Percentiles rank a stretch among this genome's conserved stretches.
Evolutionary conservation across 208 protist genomes (phyloP).

Genomic region (Acanthamoeba rhysodes): DNA sequence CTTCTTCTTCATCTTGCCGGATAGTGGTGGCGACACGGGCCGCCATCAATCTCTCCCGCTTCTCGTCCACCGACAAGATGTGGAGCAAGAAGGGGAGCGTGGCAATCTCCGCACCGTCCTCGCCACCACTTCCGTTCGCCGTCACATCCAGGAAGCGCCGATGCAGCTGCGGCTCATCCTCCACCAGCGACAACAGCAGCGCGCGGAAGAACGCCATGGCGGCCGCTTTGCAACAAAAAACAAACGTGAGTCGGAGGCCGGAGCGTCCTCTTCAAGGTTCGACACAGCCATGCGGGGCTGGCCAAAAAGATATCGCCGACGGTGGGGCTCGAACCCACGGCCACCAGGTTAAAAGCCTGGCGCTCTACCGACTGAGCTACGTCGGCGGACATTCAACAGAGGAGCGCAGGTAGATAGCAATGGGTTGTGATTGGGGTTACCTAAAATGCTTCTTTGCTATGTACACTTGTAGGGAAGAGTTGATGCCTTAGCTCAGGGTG

Average conservation of each 20-base stretch:
- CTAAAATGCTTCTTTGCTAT: no score
- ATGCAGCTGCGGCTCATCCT: neutral
- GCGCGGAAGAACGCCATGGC: neutral
- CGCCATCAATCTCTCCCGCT: neutral
- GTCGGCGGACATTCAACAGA: no score
- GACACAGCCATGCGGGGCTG: no score
- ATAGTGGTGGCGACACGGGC: neutral
- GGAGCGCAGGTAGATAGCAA: no score
- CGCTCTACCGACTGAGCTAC: constrained; percentile 68
- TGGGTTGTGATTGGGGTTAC: no score
- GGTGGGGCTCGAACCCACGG: constrained; percentile 96
- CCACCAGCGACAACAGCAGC: neutral
- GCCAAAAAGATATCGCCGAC: no score
- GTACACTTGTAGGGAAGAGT: no score
- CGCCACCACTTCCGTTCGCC: neutral
- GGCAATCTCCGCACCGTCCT: neutral
- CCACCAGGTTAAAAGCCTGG: constrained; percentile 95
- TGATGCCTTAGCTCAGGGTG: no score
- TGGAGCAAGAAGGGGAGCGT: neutral
- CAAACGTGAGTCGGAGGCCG: no score
- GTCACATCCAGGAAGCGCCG: neutral
- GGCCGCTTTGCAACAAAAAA: no score
- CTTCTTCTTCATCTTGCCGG: neutral
- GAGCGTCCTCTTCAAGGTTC: no score
- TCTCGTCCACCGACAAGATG: neutral